A percentile compares a stretch with the other conserved stretches of the same genome.
phyloP scores from a whole-genome alignment of 2,329 filamentous ascomycete species.

The Beauveria sp. region DNA sequence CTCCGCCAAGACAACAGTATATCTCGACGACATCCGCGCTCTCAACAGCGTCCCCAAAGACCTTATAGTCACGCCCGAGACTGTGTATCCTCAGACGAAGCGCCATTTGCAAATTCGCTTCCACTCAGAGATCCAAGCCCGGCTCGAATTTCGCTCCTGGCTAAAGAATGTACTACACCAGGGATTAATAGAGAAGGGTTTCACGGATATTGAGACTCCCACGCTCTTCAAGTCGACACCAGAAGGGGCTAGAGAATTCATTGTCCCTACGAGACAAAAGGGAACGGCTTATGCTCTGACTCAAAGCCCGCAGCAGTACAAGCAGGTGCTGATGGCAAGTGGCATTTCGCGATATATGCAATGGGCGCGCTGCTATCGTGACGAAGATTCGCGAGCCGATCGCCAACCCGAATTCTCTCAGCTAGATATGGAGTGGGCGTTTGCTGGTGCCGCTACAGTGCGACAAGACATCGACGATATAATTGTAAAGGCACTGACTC shows the following conservation, averaged over 20 bases:
- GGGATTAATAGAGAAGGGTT: constrained; percentile 48
- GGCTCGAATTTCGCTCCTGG: constrained; percentile 62
- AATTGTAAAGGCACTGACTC: constrained; percentile 21
- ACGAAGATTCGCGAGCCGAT: constrained; percentile 88
- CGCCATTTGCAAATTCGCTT: constrained; percentile 83
- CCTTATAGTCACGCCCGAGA: constrained; percentile 67
- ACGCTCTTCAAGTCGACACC: constrained; percentile 95
- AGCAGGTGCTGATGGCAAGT: constrained; percentile 92
- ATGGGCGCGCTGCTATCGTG: constrained; percentile 88
- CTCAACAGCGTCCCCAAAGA: constrained; percentile 41
- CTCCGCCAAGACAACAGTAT: constrained; percentile 44
- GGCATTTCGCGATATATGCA: constrained; percentile 81
- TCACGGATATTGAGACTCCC: constrained; percentile 82
- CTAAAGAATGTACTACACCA: constrained; percentile 46
- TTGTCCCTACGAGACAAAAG: constrained; percentile 74
- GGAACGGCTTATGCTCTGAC: constrained; percentile 83
- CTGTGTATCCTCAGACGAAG: constrained; percentile 64
- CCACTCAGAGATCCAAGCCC: constrained; percentile 55
- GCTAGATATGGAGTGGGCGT: constrained; percentile 92
- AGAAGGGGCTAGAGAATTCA: constrained; percentile 88
- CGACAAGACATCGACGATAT: constrained; percentile 29
- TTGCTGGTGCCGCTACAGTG: constrained; percentile 48
- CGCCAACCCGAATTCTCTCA: constrained; percentile 88
- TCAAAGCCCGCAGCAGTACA: constrained; percentile 97
- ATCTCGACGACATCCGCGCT: constrained; percentile 49